Evolutionary conservation across 1,284 basidiomycete species (phyloP).

Genomic region (Trichosporon ovoides): DNA sequence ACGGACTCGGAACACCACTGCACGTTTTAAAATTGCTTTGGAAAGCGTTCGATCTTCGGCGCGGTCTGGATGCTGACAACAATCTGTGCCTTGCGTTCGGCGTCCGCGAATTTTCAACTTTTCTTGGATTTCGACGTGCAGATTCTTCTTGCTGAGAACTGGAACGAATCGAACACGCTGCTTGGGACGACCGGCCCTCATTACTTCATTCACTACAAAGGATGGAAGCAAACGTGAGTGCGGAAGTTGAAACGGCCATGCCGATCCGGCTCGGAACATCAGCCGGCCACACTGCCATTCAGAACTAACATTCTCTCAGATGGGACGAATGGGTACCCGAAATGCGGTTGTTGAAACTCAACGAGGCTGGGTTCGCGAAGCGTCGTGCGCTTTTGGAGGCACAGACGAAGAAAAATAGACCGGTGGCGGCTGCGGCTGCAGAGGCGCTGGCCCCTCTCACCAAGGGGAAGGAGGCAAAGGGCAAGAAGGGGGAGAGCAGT

Average conservation of each 20-base stretch:
- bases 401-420: constrained; percentile 44
- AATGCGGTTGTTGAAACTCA: constrained; percentile 75
- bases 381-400: constrained; percentile 56
- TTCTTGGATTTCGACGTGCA: constrained; percentile 23
- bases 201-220: constrained; percentile 97
- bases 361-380: constrained; percentile 74
- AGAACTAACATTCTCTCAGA: constrained; percentile 49
- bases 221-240: constrained; percentile 95
- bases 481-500: constrained; percentile 48
- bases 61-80: constrained; percentile 20
- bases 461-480: constrained; percentile 37
- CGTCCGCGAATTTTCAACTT: neutral
- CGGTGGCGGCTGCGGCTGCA: constrained; percentile 17
- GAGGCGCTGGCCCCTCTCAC: neutral
- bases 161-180: constrained; percentile 65
- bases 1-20: constrained; percentile 5
- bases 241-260: neutral
- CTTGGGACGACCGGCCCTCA: constrained; percentile 68
- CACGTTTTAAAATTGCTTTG: constrained; percentile 18
- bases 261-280: neutral
- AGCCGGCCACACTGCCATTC: neutral
- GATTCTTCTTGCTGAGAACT: constrained; percentile 73
- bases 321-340: constrained; percentile 99
- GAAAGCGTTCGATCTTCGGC: neutral
- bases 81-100: neutral